Evolutionary conservation across 805 yeast species (phyloP).

Genomic region (Yamadazyma laniorum): DNA sequence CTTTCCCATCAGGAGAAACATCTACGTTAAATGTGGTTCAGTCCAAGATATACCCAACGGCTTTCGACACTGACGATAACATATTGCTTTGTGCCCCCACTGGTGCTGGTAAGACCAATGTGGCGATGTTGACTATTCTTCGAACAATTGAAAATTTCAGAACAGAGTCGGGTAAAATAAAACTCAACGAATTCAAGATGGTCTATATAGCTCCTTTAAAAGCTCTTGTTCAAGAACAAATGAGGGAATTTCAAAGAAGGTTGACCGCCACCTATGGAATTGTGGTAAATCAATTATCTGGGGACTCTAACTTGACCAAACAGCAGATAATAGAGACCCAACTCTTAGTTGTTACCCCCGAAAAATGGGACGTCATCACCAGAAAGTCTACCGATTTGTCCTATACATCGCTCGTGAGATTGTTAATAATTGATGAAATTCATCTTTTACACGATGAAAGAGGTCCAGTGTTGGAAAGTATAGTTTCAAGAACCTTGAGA

Average conservation of each 20-base stretch:
- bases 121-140: slow-evolving; percentile 83
- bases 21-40: slow-evolving; percentile 75
- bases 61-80: slow-evolving; percentile 69
- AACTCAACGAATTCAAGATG: slow-evolving; percentile 60
- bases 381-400: slow-evolving; percentile 69
- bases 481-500: slow-evolving; percentile 72
- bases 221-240: slow-evolving; percentile 95
- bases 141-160: slow-evolving; percentile 56
- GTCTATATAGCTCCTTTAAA: slow-evolving; percentile 92
- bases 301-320: slow-evolving; percentile 77
- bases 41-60: slow-evolving; percentile 76
- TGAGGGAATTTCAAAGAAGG: slow-evolving; percentile 76
- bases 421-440: slow-evolving; percentile 86
- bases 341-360: slow-evolving; percentile 89
- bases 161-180: slow-evolving; percentile 48
- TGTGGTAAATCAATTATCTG: slow-evolving; percentile 82
- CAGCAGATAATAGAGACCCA: slow-evolving; percentile 78
- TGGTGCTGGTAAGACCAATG: slow-evolving; percentile 98
- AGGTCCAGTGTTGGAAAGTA: slow-evolving; percentile 91
- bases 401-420: slow-evolving; percentile 60
- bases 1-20: slow-evolving; percentile 69
- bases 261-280: slow-evolving; percentile 59
- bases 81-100: slow-evolving; percentile 93
- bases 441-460: slow-evolving; percentile 91
- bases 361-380: slow-evolving; percentile 95